Evolutionary conservation across 495 filamentous ascomycete genomes (phyloP), one percentile per base, ranked within the genome.

Genomic region (Neurospora cerealis): DNA sequence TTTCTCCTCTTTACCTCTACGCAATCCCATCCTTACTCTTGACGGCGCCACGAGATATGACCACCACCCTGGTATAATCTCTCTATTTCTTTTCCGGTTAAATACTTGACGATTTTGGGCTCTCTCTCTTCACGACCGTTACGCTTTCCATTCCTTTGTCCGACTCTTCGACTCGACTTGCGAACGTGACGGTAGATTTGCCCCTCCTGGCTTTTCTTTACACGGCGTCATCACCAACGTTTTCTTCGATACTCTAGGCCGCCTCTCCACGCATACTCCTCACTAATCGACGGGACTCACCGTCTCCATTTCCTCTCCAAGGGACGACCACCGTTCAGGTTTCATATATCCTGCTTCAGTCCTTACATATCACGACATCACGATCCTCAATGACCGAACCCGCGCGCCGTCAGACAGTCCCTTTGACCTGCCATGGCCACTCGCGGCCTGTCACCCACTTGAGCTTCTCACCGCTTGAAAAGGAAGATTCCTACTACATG

Each of bases 381-480:
- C 54, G 15, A 66, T 54, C 73, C 70, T 74, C 44, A 32, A 88
- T 88, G 86, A 83, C 83, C 44, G 75, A 83, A 46, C 82, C 88
- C 69, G 77, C 82, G 24, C 84, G 86, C 19, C 85, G 87, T 69
- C 85, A 86, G 76, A 87, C 86, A 69, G 95, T 98, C 48, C 96
- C 96, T 70, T 82, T 98, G 76, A 99, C 96, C 70, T 99, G 96
- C 84, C 96, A 98, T 82, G 96, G 96, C 71, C 96, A 99, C 82
- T 97, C 94, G 37, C 91, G 96, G 72, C 96, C 96, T 3, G 94
- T 99, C 76, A 95, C 95, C 17, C 96, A 99, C 83, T 86, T 99
- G 75, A 93, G 89, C 81, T 99, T 98, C 83, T 98, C 96, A 24
- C 89, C 92, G 15, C 88, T 96, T 6, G 86, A 86, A 72, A 90